Conservation (phyloP, 1,139 yeast genomes). For the Hyphopichia khmerensis region DNA sequence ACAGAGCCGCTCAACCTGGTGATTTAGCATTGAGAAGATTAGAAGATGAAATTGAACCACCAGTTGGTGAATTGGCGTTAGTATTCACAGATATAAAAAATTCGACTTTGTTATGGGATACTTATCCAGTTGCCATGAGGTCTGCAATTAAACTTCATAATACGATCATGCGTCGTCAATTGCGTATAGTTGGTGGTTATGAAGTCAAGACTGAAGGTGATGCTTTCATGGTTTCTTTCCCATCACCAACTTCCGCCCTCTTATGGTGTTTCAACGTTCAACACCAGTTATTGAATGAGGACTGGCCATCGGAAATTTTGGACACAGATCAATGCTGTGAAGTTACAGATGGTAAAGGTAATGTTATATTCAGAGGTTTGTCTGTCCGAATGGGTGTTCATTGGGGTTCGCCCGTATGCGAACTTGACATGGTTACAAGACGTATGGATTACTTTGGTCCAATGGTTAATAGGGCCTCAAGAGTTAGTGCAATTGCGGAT, state of each 20-base stretch:
- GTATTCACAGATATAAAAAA: slow-evolving; percentile 97
- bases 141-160: slow-evolving; percentile 95
- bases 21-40: slow-evolving; percentile 80
- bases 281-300: slow-evolving; percentile 73
- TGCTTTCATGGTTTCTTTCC: slow-evolving; percentile 98
- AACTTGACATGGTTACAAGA: slow-evolving; percentile 87
- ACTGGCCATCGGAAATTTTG: slow-evolving; percentile 94
- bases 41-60: slow-evolving; percentile 93
- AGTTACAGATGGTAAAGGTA: slow-evolving; percentile 66
- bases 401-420: slow-evolving; percentile 98
- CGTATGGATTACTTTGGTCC: slow-evolving; percentile 99
- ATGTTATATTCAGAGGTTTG: slow-evolving; percentile 74
- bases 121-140: slow-evolving; percentile 91
- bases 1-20: slow-evolving; percentile 53
- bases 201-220: slow-evolving; percentile 99
- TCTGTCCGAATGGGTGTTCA: slow-evolving; percentile 98
- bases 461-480: slow-evolving; percentile 92
- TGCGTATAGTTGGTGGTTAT: slow-evolving; percentile 92
- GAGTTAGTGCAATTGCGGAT: slow-evolving; percentile 93
- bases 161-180: slow-evolving; percentile 88
- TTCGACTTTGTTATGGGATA: slow-evolving; percentile 91
- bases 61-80: slow-evolving; percentile 90
- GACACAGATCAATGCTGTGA: slow-evolving; percentile 84
- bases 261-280: slow-evolving; percentile 96
- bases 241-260: slow-evolving; percentile 86